Evolutionary conservation across 345 rosid species (phyloP), one percentile per base, ranked within the genome.

Genomic region (Populus deltoides): DNA sequence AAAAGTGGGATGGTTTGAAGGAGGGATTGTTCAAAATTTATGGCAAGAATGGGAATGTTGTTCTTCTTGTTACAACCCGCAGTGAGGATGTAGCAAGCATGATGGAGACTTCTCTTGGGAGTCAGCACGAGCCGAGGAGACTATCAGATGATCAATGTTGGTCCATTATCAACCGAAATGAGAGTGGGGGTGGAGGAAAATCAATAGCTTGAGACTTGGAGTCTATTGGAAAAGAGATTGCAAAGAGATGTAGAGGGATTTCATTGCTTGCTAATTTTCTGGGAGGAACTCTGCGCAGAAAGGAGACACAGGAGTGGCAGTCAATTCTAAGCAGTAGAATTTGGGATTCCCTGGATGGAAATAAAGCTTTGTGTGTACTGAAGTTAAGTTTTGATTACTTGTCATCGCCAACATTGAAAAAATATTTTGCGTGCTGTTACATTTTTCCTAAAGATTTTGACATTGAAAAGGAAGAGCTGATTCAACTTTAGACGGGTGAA

Each of bases 121-220:
- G 22, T 72, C 35, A 67, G 39, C 67, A 61, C 7, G 25, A 36
- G 10, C 20, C 39, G 5, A 33, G 0, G 9, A 15, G 43, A 47
- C 53, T 81, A 18, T 22, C 70, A 0, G 69, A 73, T 73, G 71
- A 45, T 17, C 74, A 77, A 15, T 81, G 81, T 62, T 81, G 77
- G 74, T 63, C 70, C 20, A 78, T 78, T 5, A 70, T 82, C 51
- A 55, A 53, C 45, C 47, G 59, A 33, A 47, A 29, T n/a, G 79
- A 51, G 7, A 47, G 57, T 8, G 73, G 51, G 17, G 51, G 29
- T 7, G 62, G 61, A 35, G 41, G 10, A 8, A 12, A 36, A 1
- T n/a, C 9, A 1, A 13, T 53, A 4, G 27, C 53, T 75, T 27
- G 17, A 25, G 76, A 71, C 3, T 71, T 82, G n/a, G 70, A 63